Evolutionary conservation across 306 rosid species (phyloP).

Genomic region (Lathyrus tuberosus): DNA sequence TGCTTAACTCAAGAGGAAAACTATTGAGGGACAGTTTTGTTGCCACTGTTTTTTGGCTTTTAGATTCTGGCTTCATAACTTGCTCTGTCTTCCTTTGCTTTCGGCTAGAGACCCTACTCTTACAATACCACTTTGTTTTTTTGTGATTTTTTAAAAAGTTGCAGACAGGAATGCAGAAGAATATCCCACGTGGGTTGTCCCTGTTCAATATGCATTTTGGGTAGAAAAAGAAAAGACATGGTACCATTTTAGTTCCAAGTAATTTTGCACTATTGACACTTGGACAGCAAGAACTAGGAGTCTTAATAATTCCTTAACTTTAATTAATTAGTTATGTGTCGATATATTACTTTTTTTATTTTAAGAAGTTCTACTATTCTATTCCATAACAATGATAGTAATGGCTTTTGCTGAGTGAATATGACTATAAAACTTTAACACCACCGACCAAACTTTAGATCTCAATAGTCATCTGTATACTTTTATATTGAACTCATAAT

Average conservation of each 20-base stretch:
- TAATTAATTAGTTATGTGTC: no score
- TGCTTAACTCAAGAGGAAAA: constrained; percentile 19
- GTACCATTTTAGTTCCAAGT: not conserved
- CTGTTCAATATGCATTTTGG: not conserved
- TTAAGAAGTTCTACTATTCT: no score
- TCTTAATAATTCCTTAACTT: no score
- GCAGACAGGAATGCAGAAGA: constrained; percentile 16
- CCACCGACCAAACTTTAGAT: no score
- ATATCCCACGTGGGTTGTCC: constrained; percentile 71
- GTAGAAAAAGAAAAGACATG: not conserved
- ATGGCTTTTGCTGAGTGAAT: no score
- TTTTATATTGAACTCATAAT: no score
- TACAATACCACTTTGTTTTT: constrained; percentile 47
- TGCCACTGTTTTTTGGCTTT: not conserved
- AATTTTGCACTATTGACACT: not conserved
- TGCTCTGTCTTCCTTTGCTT: constrained; percentile 43
- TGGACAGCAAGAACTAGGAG: not conserved
- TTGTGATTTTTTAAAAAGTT: constrained; percentile 35
- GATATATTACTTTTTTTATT: no score
- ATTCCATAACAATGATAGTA: no score
- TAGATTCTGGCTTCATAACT: not conserved
- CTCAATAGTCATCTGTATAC: no score
- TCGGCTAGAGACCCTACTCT: constrained; percentile 56
- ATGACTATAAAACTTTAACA: no score
- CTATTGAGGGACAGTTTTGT: not conserved